Evolutionary conservation across 78 protist genomes (phyloP).

Genomic region (slime mould (Dictyostelium discoideum)): dicty_2.7 NC_007088.5:7644501-7645000

Average conservation of each 20-base stretch:
- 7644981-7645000: background rate
- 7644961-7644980: background rate
- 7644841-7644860: background rate
- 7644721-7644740: background rate
- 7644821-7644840: background rate
- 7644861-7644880: background rate
- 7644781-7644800: slow-evolving; percentile 8
- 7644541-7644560: background rate
- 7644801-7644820: slow-evolving; percentile 6
- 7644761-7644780: slow-evolving; percentile 2
- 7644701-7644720: slow-evolving; percentile 16
- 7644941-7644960: background rate
- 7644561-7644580: slow-evolving; percentile 4
- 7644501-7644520: background rate
- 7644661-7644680: background rate
- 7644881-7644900: background rate
- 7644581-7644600: background rate
- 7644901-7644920: background rate
- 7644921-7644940: background rate
- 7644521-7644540: slow-evolving; percentile 24
- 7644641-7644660: background rate
- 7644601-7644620: background rate
- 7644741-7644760: background rate
- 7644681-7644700: background rate
- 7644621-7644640: background rate